Conservation (phyloP, 768 basidiomycete genomes). For the Leccinum subtestaceum region DNA sequence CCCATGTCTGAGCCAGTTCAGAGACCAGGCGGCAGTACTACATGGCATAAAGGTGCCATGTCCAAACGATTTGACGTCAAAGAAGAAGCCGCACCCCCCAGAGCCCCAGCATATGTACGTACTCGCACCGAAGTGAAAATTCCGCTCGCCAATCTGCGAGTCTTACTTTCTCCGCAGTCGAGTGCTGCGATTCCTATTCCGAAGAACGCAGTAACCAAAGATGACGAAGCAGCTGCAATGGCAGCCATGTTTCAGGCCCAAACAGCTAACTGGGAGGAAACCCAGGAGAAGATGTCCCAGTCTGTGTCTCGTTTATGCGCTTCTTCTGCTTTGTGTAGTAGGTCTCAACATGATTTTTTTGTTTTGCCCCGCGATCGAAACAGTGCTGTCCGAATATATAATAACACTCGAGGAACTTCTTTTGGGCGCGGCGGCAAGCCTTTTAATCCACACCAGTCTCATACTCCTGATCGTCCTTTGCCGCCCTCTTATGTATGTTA, state of each 20-base stretch:
- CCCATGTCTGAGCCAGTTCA: constrained; percentile 50
- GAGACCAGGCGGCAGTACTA: constrained; percentile 36
- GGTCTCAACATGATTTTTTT: constrained; percentile 63
- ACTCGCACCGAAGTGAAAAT: constrained; percentile 26
- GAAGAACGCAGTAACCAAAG: constrained; percentile 46
- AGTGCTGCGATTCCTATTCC: constrained; percentile 33
- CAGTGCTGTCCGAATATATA: constrained; percentile 69
- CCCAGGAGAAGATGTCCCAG: constrained; percentile 99
- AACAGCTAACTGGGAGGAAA: constrained; percentile 95
- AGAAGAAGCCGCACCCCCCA: constrained; percentile 48
- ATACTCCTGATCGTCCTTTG: constrained; percentile 70
- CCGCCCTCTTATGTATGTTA: constrained; percentile 98
- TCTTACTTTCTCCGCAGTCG: constrained; percentile 34
- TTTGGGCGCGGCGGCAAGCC: constrained; percentile 59
- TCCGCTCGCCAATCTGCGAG: constrained; percentile 23
- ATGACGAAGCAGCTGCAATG: constrained; percentile 93
- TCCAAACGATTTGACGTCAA: constrained; percentile 89
- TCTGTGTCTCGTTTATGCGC: constrained; percentile 68
- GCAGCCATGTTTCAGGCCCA: constrained; percentile 98
- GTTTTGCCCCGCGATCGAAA: constrained; percentile 36
- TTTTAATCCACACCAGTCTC: constrained; percentile 41
- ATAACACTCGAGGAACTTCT: constrained; percentile 63
- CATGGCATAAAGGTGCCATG: constrained; percentile 75
- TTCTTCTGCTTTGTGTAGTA: constrained; percentile 65
- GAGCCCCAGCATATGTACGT: constrained; percentile 31